Evolutionary conservation across 768 basidiomycete genomes (phyloP).

Genomic region (Rhodotorula toruloides): DNA sequence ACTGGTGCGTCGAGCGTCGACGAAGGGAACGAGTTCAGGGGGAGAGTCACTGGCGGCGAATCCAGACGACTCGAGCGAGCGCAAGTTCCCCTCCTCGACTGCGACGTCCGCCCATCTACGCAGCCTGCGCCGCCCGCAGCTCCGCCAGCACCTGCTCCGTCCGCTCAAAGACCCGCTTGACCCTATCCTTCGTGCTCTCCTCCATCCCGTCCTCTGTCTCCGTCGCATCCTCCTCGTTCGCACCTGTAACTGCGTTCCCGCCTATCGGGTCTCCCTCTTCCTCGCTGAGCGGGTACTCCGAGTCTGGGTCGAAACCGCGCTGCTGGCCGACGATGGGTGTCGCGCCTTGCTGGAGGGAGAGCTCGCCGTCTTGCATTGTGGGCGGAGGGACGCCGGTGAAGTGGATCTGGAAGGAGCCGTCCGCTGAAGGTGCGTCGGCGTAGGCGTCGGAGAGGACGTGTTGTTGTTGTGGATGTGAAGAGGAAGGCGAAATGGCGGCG

Average conservation of each 20-base stretch:
- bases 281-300: constrained; percentile 16
- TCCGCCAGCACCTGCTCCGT: constrained; percentile 8
- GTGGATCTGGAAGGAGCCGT: constrained; percentile 24
- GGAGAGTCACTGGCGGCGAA: too few relatives aligned
- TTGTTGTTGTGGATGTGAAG: background rate
- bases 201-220: constrained; percentile 1
- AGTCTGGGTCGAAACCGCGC: constrained; percentile 25
- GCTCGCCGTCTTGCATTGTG: constrained; percentile 14
- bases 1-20: too few relatives aligned
- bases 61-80: too few relatives aligned
- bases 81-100: background rate
- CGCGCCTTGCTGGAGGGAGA: constrained; percentile 1
- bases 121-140: constrained; percentile 3
- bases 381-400: constrained; percentile 21
- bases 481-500: background rate
- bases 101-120: background rate
- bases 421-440: background rate
- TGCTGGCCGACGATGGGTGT: constrained; percentile 15
- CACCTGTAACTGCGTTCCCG: background rate
- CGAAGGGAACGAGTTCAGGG: too few relatives aligned
- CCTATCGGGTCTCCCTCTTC: constrained; percentile 5
- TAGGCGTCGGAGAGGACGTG: background rate
- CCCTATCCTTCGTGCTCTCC: background rate
- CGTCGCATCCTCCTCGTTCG: background rate
- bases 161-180: constrained; percentile 24